These are phyloP conservation scores for Trichocladium uniseriatum DNA, from an alignment of 495 filamentous ascomycete species.

Conservation along the genomic window DNA sequence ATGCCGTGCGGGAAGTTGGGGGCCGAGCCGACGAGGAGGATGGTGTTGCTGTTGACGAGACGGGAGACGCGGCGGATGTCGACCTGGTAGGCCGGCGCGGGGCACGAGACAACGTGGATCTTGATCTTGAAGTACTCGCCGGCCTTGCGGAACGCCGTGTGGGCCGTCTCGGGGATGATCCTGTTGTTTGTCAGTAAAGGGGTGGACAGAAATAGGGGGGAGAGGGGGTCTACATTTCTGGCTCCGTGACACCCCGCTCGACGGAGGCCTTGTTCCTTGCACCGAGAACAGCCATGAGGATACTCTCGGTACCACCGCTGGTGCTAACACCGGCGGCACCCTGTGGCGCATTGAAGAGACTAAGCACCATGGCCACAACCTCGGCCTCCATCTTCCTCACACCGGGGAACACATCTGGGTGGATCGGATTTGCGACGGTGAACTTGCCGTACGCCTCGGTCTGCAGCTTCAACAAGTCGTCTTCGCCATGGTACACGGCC, in stretches of 20 bases:
- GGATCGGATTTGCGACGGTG: slow-evolving; percentile 95
- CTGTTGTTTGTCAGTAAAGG: slow-evolving; percentile 31
- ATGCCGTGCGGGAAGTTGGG: slow-evolving; percentile 98
- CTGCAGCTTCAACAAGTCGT: slow-evolving; percentile 74
- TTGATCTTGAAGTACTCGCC: slow-evolving; percentile 93
- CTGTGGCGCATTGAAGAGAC: slow-evolving; percentile 81
- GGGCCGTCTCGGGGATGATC: slow-evolving; percentile 89
- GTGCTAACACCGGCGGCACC: slow-evolving; percentile 83
- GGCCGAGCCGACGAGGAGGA: slow-evolving; percentile 88
- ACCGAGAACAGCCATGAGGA: slow-evolving; percentile 84
- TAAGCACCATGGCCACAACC: slow-evolving; percentile 89
- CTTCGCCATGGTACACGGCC: slow-evolving; percentile 92
- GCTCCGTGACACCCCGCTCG: slow-evolving; percentile 82
- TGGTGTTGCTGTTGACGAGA: slow-evolving; percentile 92
- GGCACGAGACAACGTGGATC: slow-evolving; percentile 80
- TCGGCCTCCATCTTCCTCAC: slow-evolving; percentile 99
- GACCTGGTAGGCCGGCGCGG: slow-evolving; percentile 76
- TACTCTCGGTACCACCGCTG: slow-evolving; percentile 89
- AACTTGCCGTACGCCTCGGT: slow-evolving; percentile 88
- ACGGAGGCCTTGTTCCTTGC: slow-evolving; percentile 79
- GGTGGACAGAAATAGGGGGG: not conserved
- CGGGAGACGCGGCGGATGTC: slow-evolving; percentile 65
- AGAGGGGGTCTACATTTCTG: slow-evolving; percentile 65
- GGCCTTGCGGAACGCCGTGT: slow-evolving; percentile 95
- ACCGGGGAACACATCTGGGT: slow-evolving; percentile 96